Percentiles rank a stretch among this genome's conserved stretches.
These are phyloP conservation scores for Tuber calosporum DNA, from an alignment of 495 filamentous ascomycete species.

Conservation along the genomic window DNA sequence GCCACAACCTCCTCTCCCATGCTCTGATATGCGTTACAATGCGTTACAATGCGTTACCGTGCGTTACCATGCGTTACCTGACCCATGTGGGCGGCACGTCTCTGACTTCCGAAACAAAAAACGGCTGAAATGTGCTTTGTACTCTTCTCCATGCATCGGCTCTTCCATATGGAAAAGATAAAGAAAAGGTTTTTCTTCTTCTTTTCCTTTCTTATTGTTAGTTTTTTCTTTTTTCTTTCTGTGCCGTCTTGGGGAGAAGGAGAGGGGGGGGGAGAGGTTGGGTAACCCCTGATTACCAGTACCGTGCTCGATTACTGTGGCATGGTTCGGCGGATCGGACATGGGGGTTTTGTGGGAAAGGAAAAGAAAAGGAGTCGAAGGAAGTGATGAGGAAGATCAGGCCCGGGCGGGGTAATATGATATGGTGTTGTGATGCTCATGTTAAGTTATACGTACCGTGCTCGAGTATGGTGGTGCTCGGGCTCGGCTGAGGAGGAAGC, in stretches of 20 bases:
- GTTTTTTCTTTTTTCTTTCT: neutral
- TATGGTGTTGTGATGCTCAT: neutral
- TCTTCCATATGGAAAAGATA: neutral
- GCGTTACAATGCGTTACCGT: neutral
- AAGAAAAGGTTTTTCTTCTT: too few relatives aligned
- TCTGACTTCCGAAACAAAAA: neutral
- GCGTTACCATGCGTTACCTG: neutral
- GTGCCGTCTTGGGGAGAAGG: neutral
- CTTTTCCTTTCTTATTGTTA: too few relatives aligned
- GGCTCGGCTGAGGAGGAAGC: neutral
- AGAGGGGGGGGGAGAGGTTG: neutral
- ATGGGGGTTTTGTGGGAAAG: neutral
- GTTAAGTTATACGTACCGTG: too few relatives aligned
- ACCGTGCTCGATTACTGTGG: neutral
- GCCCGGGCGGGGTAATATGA: neutral
- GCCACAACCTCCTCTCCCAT: neutral
- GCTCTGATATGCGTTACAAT: neutral
- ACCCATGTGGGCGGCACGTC: neutral
- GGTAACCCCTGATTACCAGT: neutral
- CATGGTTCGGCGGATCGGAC: neutral
- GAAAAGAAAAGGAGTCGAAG: neutral
- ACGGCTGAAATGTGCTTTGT: constrained; percentile 6
- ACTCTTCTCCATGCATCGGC: neutral
- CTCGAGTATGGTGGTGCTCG: too few relatives aligned
- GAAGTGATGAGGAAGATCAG: too few relatives aligned